These are phyloP conservation scores for Sicyos edulis DNA, from an alignment of 306 rosid genomes.

Conservation along the genomic window DNA sequence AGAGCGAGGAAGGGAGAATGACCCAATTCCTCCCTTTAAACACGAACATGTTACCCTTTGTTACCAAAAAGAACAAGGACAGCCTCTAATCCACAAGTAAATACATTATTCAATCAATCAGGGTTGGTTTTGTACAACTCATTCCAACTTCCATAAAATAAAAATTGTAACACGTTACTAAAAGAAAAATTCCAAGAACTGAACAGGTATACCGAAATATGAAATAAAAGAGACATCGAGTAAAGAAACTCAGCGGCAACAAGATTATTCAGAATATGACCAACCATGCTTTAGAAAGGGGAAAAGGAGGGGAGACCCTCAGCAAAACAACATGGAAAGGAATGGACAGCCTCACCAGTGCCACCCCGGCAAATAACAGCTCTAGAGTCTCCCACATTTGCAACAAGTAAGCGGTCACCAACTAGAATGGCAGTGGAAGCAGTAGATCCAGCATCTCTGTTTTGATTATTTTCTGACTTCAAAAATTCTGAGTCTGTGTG, in stretches of 20 bases:
- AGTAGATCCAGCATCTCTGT: constrained; percentile 94
- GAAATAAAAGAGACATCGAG: background rate
- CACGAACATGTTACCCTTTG: no score
- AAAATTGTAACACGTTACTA: background rate
- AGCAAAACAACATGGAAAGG: background rate
- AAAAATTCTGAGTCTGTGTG: constrained; percentile 86
- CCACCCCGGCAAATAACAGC: constrained; percentile 95
- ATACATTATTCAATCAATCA: constrained; percentile 5
- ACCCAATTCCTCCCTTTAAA: no score
- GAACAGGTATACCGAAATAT: background rate
- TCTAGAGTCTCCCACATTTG: constrained; percentile 94
- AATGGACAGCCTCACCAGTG: constrained; percentile 45
- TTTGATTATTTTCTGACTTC: constrained; percentile 77
- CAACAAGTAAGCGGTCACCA: constrained; percentile 92
- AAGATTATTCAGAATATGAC: background rate
- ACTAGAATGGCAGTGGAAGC: constrained; percentile 96
- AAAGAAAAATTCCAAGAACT: constrained; percentile 1
- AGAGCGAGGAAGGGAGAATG: no score
- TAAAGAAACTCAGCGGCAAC: background rate
- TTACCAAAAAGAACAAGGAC: no score
- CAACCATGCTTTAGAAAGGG: background rate
- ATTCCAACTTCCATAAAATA: background rate
- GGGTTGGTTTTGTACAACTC: background rate
- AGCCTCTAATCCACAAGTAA: background rate
- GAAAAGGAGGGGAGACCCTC: no score